Evolutionary conservation across 2,329 filamentous ascomycete genomes (phyloP).

Genomic region (Lecanicillium sp.): DNA sequence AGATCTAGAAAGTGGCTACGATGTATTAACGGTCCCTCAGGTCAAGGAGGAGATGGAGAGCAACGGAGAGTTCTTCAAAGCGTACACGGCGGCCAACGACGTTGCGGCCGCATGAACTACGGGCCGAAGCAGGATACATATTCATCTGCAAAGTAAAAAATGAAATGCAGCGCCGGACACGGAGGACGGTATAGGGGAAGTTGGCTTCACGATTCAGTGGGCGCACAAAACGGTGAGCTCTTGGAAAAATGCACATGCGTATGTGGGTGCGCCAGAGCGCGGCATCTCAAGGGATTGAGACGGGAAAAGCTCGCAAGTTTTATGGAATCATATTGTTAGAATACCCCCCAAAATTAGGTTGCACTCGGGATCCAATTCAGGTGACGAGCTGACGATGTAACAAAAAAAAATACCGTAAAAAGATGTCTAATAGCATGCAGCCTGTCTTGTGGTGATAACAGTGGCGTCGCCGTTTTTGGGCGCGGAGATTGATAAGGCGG

Average conservation of each 20-base stretch:
- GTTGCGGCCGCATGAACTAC: slow-evolving; percentile 33
- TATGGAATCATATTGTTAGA: not conserved
- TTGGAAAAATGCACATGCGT: not conserved
- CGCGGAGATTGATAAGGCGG: slow-evolving; percentile 8
- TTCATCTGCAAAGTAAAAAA: not conserved
- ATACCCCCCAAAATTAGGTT: slow-evolving; percentile 5
- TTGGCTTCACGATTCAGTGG: not conserved
- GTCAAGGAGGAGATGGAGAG: slow-evolving; percentile 89
- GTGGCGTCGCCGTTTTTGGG: not conserved
- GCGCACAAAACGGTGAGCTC: not conserved
- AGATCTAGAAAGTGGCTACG: not conserved
- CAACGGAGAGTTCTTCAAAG: slow-evolving; percentile 73
- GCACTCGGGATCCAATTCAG: not conserved
- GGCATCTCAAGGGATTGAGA: slow-evolving; percentile 3
- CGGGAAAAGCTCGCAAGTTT: not conserved
- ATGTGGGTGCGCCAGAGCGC: not conserved
- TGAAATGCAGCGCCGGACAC: not conserved
- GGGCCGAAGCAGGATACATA: not conserved
- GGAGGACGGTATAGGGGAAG: not conserved
- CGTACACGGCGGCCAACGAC: slow-evolving; percentile 54
- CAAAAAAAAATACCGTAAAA: not conserved
- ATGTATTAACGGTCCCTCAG: slow-evolving; percentile 37
- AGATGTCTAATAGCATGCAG: not conserved
- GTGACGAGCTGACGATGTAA: not conserved
- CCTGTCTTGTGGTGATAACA: not conserved